Evolutionary conservation across 2,329 filamentous ascomycete genomes (phyloP), one percentile per base, ranked within the genome.

Genomic region (Ophiostoma sp.): DNA sequence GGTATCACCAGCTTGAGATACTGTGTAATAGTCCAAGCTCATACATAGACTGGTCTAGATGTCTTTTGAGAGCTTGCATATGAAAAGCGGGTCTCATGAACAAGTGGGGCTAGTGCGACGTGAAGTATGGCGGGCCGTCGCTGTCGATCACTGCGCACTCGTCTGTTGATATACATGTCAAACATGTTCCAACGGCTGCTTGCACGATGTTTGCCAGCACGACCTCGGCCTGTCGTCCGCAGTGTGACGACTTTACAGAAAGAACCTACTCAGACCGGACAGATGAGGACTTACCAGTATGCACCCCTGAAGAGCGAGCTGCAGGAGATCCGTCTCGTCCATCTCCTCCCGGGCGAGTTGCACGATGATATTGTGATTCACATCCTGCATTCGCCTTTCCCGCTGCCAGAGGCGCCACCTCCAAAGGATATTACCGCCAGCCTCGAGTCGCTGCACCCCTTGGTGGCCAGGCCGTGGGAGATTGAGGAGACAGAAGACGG

Each of bases 401-500:
- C 15, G 1, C 27, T 17, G 13, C 57, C 57, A 4, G 57, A 62
- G 15, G 5, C 57, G 4, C 27, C 57, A 7, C 27, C 23, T 62
- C n/a, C 27, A 33, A 33, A 31, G 7, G 57, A 62, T 13, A 62
- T 11, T 27, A 62, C 57, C 23, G 17, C 23, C 54, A 62, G 54
- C 54, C 13, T 68, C 27, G 67, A 68, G 23, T 44, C 52, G 27
- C 67, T 68, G 35, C 35, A 20, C 4, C 31, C 35, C 31, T n/a
- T 64, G 35, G 67, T 68, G 54, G 23, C 54, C n/a, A 35, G 35
- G 23, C 67, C 54, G 8, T 68, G 67, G 67, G 31, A 64, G 36
- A 48, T 68, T 17, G 67, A 68, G 41, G 67, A 68, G 39, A 68
- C 67, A 48, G 52, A 68, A 64, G n/a, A 54, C 67, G 67, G 67